These are phyloP conservation scores for Pelargonium myrrhifolium DNA, from an alignment of 441 rosid species.

Conservation along the genomic window DNA sequence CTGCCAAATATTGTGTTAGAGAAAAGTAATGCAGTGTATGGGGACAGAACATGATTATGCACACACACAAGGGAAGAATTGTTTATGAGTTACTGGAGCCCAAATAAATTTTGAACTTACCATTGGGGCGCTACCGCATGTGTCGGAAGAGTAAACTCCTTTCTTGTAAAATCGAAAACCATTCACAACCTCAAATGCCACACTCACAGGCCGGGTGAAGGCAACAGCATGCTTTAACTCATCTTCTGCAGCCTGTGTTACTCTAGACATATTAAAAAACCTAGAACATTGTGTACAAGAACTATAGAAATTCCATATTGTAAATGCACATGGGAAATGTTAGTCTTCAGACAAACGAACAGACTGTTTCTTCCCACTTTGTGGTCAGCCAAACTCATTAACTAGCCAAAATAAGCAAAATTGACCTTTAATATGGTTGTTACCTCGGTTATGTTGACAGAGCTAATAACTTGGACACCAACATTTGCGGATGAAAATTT, in stretches of 20 bases:
- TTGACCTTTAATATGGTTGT: not conserved
- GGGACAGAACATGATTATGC: not conserved
- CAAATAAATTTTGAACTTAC: conserved; percentile 36
- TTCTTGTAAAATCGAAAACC: conserved; percentile 58
- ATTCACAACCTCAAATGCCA: conserved; percentile 67
- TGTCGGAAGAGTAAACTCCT: conserved; percentile 69
- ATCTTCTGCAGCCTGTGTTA: conserved; percentile 75
- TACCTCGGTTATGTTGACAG: conserved; percentile 83
- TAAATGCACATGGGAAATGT: not conserved
- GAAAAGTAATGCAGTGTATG: not conserved
- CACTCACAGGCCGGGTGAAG: conserved; percentile 72
- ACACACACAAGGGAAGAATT: not conserved
- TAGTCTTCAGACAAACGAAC: not conserved
- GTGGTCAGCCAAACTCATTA: too few relatives aligned
- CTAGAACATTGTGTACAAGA: not conserved
- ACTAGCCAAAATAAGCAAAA: not conserved
- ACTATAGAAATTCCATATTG: not conserved
- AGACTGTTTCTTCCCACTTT: not conserved
- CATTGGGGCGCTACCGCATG: conserved; percentile 68
- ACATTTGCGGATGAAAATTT: conserved; percentile 66
- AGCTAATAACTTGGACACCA: conserved; percentile 54
- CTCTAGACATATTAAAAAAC: conserved; percentile 1
- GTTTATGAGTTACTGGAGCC: not conserved
- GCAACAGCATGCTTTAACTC: conserved; percentile 88
- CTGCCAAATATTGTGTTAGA: conserved; percentile 28